Evolutionary conservation across 169 alveolate species (phyloP).

Genomic region (Plasmodium coatneyi): DNA sequence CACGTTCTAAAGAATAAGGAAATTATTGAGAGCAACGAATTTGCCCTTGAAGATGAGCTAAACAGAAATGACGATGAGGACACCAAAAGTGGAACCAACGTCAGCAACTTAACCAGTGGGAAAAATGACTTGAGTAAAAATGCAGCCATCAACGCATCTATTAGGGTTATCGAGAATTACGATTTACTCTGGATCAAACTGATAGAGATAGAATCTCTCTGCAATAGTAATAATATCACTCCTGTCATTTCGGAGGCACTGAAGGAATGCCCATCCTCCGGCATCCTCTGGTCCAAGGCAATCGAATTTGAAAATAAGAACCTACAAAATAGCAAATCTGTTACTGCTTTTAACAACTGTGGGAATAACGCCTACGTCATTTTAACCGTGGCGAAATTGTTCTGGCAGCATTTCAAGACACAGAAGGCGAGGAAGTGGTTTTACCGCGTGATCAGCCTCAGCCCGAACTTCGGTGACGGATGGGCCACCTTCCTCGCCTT

Average conservation of each 20-base stretch:
- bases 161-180: conserved; percentile 76
- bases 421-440: conserved; percentile 97
- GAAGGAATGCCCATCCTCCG: conserved; percentile 96
- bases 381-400: conserved; percentile 92
- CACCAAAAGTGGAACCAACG: conserved; percentile 52
- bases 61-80: conserved; percentile 73
- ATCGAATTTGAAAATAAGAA: conserved; percentile 88
- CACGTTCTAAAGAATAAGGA: conserved; percentile 73
- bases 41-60: conserved; percentile 68
- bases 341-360: conserved; percentile 94
- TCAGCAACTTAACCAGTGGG: not conserved
- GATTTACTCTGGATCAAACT: conserved; percentile 94
- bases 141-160: conserved; percentile 56
- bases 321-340: conserved; percentile 89
- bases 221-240: conserved; percentile 91
- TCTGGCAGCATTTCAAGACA: conserved; percentile 93
- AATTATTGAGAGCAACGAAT: conserved; percentile 76
- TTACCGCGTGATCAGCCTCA: conserved; percentile 92
- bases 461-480: conserved; percentile 93
- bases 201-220: conserved; percentile 94
- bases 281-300: conserved; percentile 95
- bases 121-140: conserved; percentile 74
- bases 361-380: conserved; percentile 94
- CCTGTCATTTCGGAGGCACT: conserved; percentile 93
- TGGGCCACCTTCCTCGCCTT: conserved; percentile 96